Conservation (phyloP, 139 green algal genomes). For the Yamagishiella unicocca region DNA sequence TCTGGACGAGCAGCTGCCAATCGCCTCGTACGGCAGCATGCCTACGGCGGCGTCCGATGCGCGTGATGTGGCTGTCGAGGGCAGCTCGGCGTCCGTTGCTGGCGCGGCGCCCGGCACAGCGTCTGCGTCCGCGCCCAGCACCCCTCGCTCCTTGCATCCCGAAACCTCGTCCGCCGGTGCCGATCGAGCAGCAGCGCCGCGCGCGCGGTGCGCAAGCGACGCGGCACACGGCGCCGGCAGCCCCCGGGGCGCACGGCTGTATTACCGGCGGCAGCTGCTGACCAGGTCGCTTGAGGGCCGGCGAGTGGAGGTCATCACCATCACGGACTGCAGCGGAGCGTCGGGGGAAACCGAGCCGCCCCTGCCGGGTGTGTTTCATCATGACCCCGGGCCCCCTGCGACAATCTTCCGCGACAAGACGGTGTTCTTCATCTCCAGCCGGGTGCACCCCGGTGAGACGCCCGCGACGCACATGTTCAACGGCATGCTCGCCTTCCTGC, state of each 20-base stretch:
- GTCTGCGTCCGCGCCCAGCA: not conserved
- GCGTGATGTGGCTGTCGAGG: not conserved
- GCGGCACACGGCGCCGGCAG: not conserved
- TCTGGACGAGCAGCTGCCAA: slow-evolving; percentile 11
- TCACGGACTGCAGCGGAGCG: slow-evolving; percentile 60
- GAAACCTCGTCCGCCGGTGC: not conserved
- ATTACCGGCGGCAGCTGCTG: slow-evolving; percentile 67
- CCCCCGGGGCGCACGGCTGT: slow-evolving; percentile 35
- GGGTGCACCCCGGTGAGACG: slow-evolving; percentile 82
- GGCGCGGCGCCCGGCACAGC: not conserved
- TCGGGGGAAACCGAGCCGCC: not conserved
- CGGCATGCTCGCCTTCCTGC: slow-evolving; percentile 73
- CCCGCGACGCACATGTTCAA: slow-evolving; percentile 76
- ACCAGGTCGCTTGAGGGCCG: slow-evolving; percentile 56
- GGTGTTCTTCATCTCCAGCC: slow-evolving; percentile 69
- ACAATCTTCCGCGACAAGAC: slow-evolving; percentile 14
- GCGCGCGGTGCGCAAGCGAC: not conserved
- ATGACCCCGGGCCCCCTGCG: slow-evolving; percentile 35
- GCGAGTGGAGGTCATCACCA: slow-evolving; percentile 64
- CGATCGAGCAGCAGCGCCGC: not conserved
- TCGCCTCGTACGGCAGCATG: not conserved
- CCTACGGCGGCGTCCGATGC: not conserved
- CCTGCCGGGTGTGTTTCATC: slow-evolving; percentile 21
- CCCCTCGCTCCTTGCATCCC: not conserved
- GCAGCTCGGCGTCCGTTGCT: not conserved